These are phyloP conservation scores for Elsinoe ampelina DNA, from an alignment of 2,329 filamentous ascomycete genomes.

Conservation along the genomic window DNA sequence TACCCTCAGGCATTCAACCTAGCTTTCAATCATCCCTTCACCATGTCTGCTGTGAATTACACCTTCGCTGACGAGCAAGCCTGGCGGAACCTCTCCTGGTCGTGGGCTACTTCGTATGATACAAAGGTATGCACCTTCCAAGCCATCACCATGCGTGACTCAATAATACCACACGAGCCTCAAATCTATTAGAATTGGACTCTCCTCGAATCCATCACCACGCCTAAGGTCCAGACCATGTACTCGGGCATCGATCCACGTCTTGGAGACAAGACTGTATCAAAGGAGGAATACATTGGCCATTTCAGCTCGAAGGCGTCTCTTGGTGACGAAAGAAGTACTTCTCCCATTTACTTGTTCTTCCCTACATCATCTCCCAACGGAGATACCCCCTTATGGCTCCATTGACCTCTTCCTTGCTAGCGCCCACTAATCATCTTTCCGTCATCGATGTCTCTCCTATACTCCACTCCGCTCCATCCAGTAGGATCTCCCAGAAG, in stretches of 20 bases:
- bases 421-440: too few relatives aligned
- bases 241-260: slow-evolving; percentile 1
- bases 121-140: not conserved
- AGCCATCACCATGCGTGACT: too few relatives aligned
- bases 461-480: too few relatives aligned
- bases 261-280: not conserved
- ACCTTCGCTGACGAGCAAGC: not conserved
- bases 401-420: too few relatives aligned
- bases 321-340: slow-evolving; percentile 31
- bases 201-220: not conserved
- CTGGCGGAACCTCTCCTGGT: not conserved
- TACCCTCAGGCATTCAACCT: too few relatives aligned
- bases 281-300: slow-evolving; percentile 5
- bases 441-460: too few relatives aligned
- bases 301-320: slow-evolving; percentile 1
- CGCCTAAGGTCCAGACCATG: not conserved
- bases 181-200: not conserved
- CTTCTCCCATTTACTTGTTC: slow-evolving; percentile 42
- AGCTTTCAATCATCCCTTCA: not conserved
- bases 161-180: too few relatives aligned
- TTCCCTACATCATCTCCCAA: slow-evolving; percentile 33
- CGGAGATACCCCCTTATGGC: too few relatives aligned
- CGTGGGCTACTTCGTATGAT: not conserved
- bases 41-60: not conserved
- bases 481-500: too few relatives aligned